These are phyloP conservation scores for Leptodontidium sp. DNA, from an alignment of 2,329 filamentous ascomycete species.

Conservation along the genomic window DNA sequence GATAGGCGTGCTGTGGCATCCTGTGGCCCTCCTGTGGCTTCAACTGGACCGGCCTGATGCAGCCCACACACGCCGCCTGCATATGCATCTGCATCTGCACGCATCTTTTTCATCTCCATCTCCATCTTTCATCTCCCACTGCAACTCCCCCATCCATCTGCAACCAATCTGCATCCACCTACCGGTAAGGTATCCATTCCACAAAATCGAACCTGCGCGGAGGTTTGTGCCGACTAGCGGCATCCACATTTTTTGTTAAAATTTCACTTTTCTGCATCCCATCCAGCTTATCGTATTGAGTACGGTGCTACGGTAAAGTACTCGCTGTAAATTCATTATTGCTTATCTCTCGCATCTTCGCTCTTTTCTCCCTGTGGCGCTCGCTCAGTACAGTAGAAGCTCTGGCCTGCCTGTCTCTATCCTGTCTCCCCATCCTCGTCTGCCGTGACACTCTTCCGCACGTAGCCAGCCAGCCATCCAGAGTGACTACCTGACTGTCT, in stretches of 20 bases:
- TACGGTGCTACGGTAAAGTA: too few species aligned
- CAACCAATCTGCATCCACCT: constrained; percentile 4
- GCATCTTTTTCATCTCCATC: not conserved
- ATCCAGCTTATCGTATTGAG: too few species aligned
- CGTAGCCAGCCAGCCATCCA: not conserved
- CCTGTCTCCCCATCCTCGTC: not conserved
- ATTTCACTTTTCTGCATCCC: not conserved
- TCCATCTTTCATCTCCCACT: not conserved
- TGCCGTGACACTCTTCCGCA: not conserved
- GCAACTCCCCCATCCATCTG: not conserved
- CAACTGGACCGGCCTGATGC: constrained; percentile 11
- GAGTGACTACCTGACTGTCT: too few species aligned
- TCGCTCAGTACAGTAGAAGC: too few species aligned
- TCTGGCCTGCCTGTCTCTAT: not conserved
- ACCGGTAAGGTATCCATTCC: not conserved
- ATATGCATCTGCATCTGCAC: constrained; percentile 5
- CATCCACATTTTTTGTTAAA: not conserved
- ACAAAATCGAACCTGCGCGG: constrained; percentile 17
- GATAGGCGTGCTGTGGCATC: not conserved
- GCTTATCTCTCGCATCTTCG: too few species aligned
- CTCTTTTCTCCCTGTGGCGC: too few species aligned
- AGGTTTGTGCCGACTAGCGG: constrained; percentile 24
- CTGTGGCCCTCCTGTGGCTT: constrained; percentile 6
- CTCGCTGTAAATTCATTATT: too few species aligned
- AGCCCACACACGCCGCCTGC: not conserved